Evolutionary conservation across 768 basidiomycete genomes (phyloP).

Genomic region (Calocybe indica): DNA sequence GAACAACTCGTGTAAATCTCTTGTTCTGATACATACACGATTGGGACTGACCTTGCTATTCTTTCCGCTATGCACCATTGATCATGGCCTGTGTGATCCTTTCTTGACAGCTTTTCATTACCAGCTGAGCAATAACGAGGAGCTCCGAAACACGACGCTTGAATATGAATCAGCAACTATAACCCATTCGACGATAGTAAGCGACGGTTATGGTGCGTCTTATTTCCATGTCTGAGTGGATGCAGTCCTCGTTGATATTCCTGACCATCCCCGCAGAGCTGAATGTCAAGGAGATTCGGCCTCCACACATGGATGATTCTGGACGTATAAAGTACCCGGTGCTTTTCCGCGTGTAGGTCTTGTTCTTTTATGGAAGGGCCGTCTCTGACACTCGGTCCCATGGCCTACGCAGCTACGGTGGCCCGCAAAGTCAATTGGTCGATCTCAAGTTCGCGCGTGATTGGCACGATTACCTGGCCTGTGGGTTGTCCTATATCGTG

Average conservation of each 20-base stretch:
- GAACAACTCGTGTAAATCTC: constrained; percentile 30
- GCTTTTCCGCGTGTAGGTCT: constrained; percentile 73
- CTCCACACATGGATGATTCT: constrained; percentile 88
- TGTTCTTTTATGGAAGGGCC: constrained; percentile 2
- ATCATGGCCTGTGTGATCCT: not conserved
- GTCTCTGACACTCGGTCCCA: constrained; percentile 7
- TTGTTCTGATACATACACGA: too few species aligned
- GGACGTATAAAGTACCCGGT: constrained; percentile 97
- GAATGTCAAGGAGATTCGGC: constrained; percentile 87
- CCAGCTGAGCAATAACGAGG: constrained; percentile 65
- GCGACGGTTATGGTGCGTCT: constrained; percentile 72
- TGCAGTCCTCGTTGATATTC: constrained; percentile 6
- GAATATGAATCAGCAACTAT: constrained; percentile 71
- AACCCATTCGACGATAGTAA: constrained; percentile 64
- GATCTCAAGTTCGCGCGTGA: constrained; percentile 60
- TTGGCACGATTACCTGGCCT: constrained; percentile 86
- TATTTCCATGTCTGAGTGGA: not conserved
- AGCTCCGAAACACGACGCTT: constrained; percentile 54
- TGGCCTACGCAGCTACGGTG: constrained; percentile 64
- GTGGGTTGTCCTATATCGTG: constrained; percentile 75
- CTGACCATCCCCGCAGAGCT: constrained; percentile 48
- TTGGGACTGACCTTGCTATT: not conserved
- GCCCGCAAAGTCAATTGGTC: constrained; percentile 81
- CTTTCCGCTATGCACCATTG: not conserved
- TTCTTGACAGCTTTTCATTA: constrained; percentile 48